A percentile compares a stretch with the other conserved stretches of the same genome.
Conservation (phyloP, 257 asterid genomes). For the Fraxinus anomala region DNA sequence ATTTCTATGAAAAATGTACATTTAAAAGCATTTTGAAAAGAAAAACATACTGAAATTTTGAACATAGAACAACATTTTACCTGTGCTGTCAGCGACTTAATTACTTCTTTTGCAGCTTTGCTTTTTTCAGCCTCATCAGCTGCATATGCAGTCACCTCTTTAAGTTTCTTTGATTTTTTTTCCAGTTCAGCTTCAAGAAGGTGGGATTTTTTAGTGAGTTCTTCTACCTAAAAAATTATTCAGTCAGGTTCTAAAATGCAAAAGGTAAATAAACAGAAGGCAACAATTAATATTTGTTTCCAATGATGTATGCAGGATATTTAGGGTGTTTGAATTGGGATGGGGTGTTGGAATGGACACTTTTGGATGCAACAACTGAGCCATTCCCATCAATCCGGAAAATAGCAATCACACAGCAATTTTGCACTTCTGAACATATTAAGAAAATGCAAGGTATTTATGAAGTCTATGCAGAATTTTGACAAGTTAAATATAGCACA, state of each 20-base stretch:
- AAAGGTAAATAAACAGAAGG: neutral
- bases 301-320: neutral
- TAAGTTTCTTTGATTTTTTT: constrained; percentile 58
- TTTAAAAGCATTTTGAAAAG: neutral
- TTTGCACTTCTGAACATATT: neutral
- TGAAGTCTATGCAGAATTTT: neutral
- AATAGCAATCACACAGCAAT: neutral
- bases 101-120: constrained; percentile 79
- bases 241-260: constrained; percentile 7
- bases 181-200: constrained; percentile 74
- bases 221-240: constrained; percentile 58
- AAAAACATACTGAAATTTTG: neutral
- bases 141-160: constrained; percentile 57
- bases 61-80: constrained; percentile 35
- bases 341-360: neutral
- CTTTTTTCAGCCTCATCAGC: constrained; percentile 67
- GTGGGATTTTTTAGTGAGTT: constrained; percentile 60
- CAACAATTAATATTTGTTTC: neutral
- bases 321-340: neutral
- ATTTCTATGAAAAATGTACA: neutral
- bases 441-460: neutral
- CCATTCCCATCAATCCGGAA: neutral
- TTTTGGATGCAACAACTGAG: neutral
- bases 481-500: neutral
- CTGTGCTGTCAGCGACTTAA: constrained; percentile 72